A percentile compares a stretch with the other conserved stretches of the same genome.
These are phyloP conservation scores for Aspergillus sp. DNA, from an alignment of 2,329 filamentous ascomycete species.

Conservation along the genomic window DNA sequence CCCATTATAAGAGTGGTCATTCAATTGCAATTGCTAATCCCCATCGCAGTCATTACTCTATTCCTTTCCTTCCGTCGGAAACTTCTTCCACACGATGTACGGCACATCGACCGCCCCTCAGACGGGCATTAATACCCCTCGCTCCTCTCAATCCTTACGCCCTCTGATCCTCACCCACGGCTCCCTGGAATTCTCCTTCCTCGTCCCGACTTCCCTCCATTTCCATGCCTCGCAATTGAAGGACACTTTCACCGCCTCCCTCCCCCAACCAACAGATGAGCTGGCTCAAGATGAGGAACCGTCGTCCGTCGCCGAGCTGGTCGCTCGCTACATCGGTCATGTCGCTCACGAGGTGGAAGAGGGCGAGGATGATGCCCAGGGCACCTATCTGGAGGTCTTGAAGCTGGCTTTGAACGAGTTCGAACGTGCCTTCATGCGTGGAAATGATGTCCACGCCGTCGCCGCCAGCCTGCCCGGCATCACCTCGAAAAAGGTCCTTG, in stretches of 20 bases:
- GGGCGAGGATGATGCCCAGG: constrained; percentile 83
- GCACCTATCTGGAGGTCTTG: constrained; percentile 87
- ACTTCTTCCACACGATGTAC: constrained; percentile 66
- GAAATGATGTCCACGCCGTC: constrained; percentile 93
- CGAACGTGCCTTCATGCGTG: constrained; percentile 88
- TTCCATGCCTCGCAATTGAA: constrained; percentile 95
- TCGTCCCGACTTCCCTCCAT: constrained; percentile 91
- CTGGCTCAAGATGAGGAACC: constrained; percentile 97
- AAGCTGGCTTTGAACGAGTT: constrained; percentile 94
- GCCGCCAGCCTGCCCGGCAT: constrained; percentile 86
- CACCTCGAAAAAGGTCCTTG: constrained; percentile 84
- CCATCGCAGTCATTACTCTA: too few species aligned
- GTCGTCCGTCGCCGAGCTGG: constrained; percentile 89
- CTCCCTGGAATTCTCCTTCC: constrained; percentile 92
- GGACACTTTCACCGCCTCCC: constrained; percentile 79
- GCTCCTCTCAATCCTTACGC: constrained; percentile 87
- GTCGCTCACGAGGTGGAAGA: constrained; percentile 86
- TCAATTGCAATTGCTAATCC: too few species aligned
- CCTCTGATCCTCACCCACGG: constrained; percentile 90
- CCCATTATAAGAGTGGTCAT: too few species aligned
- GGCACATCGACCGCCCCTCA: constrained; percentile 77
- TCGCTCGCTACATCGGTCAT: constrained; percentile 90
- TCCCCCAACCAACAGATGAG: constrained; percentile 92
- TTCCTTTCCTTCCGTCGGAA: too few species aligned
- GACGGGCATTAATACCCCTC: constrained; percentile 94